Percentiles rank a stretch among this genome's conserved stretches.
Conservation (phyloP, 116 monocot genomes). For the Iris pallida region DNA sequence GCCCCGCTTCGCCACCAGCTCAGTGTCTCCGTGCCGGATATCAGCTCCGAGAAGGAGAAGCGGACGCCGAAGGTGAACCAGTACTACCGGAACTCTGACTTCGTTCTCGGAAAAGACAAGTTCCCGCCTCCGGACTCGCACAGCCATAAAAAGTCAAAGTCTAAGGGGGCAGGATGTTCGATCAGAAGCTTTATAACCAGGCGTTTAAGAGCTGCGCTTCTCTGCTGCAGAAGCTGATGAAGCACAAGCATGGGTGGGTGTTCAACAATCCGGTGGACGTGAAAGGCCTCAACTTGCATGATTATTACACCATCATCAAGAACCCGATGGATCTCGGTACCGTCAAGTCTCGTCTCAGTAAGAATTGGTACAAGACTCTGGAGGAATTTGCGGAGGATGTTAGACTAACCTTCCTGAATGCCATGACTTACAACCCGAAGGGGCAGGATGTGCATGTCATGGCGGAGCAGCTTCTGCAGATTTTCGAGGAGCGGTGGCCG, state of each 20-base stretch:
- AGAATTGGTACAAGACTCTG: slow-evolving; percentile 21
- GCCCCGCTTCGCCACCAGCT: slow-evolving; percentile 12
- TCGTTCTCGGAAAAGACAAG: slow-evolving; percentile 19
- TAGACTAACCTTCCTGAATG: slow-evolving; percentile 29
- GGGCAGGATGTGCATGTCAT: slow-evolving; percentile 32
- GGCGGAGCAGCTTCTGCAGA: slow-evolving; percentile 22
- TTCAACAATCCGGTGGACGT: slow-evolving; percentile 26
- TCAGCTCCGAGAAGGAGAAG: not conserved
- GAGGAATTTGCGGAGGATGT: slow-evolving; percentile 32
- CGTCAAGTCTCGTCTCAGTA: slow-evolving; percentile 10
- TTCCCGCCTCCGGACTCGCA: slow-evolving; percentile 13
- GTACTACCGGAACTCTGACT: slow-evolving; percentile 21
- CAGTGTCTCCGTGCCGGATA: slow-evolving; percentile 17
- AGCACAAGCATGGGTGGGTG: slow-evolving; percentile 31
- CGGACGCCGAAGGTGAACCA: slow-evolving; percentile 16
- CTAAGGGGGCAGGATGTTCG: slow-evolving; percentile 9
- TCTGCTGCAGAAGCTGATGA: slow-evolving; percentile 23
- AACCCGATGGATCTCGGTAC: slow-evolving; percentile 27
- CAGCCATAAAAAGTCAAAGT: slow-evolving; percentile 17
- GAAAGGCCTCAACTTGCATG: slow-evolving; percentile 18
- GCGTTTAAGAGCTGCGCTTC: slow-evolving; percentile 21
- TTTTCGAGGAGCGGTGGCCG: slow-evolving; percentile 29
- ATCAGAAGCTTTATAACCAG: slow-evolving; percentile 3
- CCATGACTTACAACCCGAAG: slow-evolving; percentile 32
- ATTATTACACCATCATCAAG: slow-evolving; percentile 24